Base-by-base conservation (phyloP, 73 alveolate genomes). In the Diophrys appendiculata region DNA sequence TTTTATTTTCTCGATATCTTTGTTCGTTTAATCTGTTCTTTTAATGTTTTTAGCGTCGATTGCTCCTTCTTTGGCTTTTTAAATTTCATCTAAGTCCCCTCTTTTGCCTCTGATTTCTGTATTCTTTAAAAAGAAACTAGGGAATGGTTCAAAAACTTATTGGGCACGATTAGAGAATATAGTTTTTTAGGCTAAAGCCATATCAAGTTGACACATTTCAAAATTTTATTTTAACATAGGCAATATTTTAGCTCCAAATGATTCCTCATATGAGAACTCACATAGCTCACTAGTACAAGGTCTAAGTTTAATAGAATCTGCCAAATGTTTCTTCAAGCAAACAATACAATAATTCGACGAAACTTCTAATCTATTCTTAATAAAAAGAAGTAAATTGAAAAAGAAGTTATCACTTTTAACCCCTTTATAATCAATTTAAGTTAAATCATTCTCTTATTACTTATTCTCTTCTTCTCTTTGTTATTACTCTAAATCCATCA, bases 91-190 rank as follows among this genome's bases (percentile, higher is more conserved):
- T 23, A 87, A 60, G 32, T 72, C 34, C 25, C 94, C 94, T 72
- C 88, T 68, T 65, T 81, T 87, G 3, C 77, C 68, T 74, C 94
- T 73, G 23, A 87, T 68, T 74, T 87, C 88, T 23, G 29, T 65
- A 23, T 24, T 60, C 33, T 81, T 87, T 54, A 87, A 33, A 77
- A 87, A 87, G 72, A 87, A 87, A 0, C 88, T 30, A 3, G 94
- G 94, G 56, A 87, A 87, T 26, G 94, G 94, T 76, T 87, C 94
- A 34, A 87, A 72, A 0, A 84, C 85, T 69, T 52, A 29, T 8
- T 68, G 55, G 24, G 90, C 87, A 54, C 94, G 0, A 27, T 43
- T 29, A 0, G 90, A 86, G 56, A 73, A 52, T n/a, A 77, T 68
- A 32, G 90, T 79, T 75, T 81, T 77, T 33, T 83, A 54, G 0